phyloP scores from a whole-genome alignment of 1,139 yeast genomes.

The Geotrichum bryndzae region DNA sequence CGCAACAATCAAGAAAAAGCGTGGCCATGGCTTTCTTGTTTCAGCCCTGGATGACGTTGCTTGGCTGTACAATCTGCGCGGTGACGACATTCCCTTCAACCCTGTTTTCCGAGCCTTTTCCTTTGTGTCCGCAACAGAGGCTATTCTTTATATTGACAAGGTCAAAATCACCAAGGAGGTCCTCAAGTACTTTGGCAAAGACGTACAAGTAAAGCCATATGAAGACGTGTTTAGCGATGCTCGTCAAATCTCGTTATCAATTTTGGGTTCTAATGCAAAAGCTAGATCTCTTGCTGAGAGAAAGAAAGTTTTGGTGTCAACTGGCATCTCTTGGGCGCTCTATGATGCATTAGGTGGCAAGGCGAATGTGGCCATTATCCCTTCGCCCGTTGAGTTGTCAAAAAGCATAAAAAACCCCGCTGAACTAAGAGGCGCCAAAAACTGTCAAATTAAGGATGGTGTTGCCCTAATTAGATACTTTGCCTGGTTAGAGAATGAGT shows the following conservation, averaged over 20 bases:
- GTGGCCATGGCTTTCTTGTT: slow-evolving; percentile 48
- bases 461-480: slow-evolving; percentile 71
- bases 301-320: slow-evolving; percentile 52
- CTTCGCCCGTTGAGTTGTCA: slow-evolving; percentile 56
- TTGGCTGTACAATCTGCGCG: slow-evolving; percentile 86
- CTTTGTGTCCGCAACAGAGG: slow-evolving; percentile 54
- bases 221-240: slow-evolving; percentile 34
- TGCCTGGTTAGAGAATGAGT: slow-evolving; percentile 76
- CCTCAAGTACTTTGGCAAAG: slow-evolving; percentile 27
- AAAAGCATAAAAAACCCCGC: slow-evolving; percentile 71
- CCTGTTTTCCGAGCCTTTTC: slow-evolving; percentile 88
- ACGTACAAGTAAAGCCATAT: slow-evolving; percentile 35
- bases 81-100: slow-evolving; percentile 76
- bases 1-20: slow-evolving; percentile 39
- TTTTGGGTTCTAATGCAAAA: slow-evolving; percentile 24
- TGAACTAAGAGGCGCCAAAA: slow-evolving; percentile 70
- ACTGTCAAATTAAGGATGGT: slow-evolving; percentile 84
- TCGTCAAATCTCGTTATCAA: slow-evolving; percentile 33
- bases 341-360: slow-evolving; percentile 48
- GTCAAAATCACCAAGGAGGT: slow-evolving; percentile 49
- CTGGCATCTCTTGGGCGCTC: slow-evolving; percentile 76
- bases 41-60: slow-evolving; percentile 86
- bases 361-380: slow-evolving; percentile 43
- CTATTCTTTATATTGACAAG: slow-evolving; percentile 64
- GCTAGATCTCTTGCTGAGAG: slow-evolving; percentile 11